Base-by-base conservation (phyloP, 1,284 basidiomycete genomes). In the Cutaneotrichosporon arboriforme region DNA sequence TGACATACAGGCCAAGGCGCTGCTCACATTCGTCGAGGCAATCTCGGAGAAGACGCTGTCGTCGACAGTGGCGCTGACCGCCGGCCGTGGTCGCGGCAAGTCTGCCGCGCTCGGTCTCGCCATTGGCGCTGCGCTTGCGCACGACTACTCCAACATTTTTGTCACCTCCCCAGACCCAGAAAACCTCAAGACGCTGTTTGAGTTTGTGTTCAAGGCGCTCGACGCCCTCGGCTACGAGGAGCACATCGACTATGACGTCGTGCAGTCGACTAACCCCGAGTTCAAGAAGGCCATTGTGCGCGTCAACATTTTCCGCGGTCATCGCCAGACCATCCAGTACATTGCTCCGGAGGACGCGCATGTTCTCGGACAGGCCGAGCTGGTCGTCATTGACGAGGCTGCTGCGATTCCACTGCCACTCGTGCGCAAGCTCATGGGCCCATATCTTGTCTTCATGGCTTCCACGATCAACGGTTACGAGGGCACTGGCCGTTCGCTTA, bases 381-480 rank as follows among this genome's bases (percentile, higher is more conserved):
- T 99, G 3, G 86, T 99, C 58, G 88, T 99, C 62, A 96, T 99
- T 56, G 96, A 98, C 64, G 96, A 99, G 76, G 96, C 94, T 4
- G 96, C 96, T 7, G 96, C 96, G 15, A 97, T 98, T 54, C 96
- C 96, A 0, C 83, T 98, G 13, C 90, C 93, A 4, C 83, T 97
- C 21, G 93, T 99, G 17, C 85, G 88, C 59, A 91, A 91, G 66
- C 85, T 98, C 55, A 85, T 99, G 58, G 96, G 96, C 0, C 93
- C 93, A 0, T 98, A 98, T 76, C 87, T 97, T 39, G 92, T 98
- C 47, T 97, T 98, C 80, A 86, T 98, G 81, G 90, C 92, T 1
- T 96, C 91, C 17, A 99, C 96, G 2, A 94, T 98, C 78, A 97
- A 97, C 70, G 96, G 96, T 41, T 99, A 99, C 77, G 96, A 98